A percentile compares a stretch with the other conserved stretches of the same genome.
Conservation (phyloP, 352 stramenopile genomes). For the Pythium biforme region DNA sequence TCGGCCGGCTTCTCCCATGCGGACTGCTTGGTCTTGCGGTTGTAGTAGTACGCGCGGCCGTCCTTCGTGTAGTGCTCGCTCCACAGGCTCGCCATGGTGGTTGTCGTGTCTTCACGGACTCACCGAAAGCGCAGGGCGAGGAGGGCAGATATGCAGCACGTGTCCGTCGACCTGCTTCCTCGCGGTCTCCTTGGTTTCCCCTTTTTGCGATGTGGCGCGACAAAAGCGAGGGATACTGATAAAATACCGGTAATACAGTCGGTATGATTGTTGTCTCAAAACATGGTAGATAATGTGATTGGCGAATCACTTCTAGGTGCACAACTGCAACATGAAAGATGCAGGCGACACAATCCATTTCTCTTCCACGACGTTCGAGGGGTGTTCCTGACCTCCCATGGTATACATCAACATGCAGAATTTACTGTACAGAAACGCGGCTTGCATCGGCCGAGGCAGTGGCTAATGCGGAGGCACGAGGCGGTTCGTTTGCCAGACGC, state of each 20-base stretch:
- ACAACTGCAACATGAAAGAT: background rate
- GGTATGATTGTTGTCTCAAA: background rate
- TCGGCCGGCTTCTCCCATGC: slow-evolving; percentile 81
- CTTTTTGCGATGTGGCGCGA: background rate
- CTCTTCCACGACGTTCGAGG: background rate
- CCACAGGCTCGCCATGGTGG: slow-evolving; percentile 41
- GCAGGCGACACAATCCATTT: too few relatives aligned
- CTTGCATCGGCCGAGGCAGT: background rate
- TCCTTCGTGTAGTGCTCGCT: slow-evolving; percentile 88
- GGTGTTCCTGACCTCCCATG: too few relatives aligned
- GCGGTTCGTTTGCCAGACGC: background rate
- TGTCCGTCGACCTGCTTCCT: background rate
- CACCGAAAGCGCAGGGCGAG: background rate
- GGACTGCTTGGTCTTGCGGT: slow-evolving; percentile 61
- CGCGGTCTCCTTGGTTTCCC: background rate
- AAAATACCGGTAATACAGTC: background rate
- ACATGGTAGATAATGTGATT: background rate
- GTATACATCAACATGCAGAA: background rate
- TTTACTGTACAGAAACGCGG: slow-evolving; percentile 6
- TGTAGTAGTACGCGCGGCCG: slow-evolving; percentile 87
- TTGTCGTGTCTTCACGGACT: background rate
- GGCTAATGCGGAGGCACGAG: background rate
- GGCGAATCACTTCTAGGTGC: background rate
- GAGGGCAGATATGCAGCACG: background rate
- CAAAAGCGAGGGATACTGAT: slow-evolving; percentile 16